These are phyloP conservation scores for Ogataea henricii DNA, from an alignment of 805 yeast species.

Conservation along the genomic window DNA sequence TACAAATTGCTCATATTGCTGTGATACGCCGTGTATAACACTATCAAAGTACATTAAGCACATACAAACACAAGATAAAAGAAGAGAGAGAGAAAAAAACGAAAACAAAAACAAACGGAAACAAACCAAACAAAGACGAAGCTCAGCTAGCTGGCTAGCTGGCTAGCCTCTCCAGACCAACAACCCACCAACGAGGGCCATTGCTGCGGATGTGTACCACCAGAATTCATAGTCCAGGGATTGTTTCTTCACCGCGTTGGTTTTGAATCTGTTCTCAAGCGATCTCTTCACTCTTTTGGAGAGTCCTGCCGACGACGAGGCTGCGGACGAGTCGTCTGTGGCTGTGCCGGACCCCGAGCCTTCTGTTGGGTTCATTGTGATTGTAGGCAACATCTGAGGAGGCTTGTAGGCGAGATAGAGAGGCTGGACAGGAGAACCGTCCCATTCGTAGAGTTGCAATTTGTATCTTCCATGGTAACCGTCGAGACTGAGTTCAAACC, in stretches of 20 bases:
- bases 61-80: background rate
- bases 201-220: constrained; percentile 59
- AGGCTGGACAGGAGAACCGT: constrained; percentile 83
- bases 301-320: constrained; percentile 33
- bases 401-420: constrained; percentile 90
- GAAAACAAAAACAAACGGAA: background rate
- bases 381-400: constrained; percentile 94
- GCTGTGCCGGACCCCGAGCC: constrained; percentile 24
- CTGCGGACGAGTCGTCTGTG: constrained; percentile 38
- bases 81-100: background rate
- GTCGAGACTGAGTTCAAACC: constrained; percentile 64
- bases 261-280: constrained; percentile 76
- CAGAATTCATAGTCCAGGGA: constrained; percentile 45
- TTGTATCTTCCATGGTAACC: constrained; percentile 81
- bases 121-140: background rate
- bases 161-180: constrained; percentile 27
- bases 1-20: background rate
- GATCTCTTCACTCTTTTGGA: constrained; percentile 61
- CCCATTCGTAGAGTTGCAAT: constrained; percentile 71
- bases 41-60: constrained; percentile 1
- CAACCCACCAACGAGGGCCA: constrained; percentile 35
- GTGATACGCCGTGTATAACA: background rate
- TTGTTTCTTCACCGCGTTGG: constrained; percentile 60
- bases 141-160: too few relatives aligned
- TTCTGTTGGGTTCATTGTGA: constrained; percentile 82